Conservation (phyloP, 768 basidiomycete species). For the Multifurca ochricompacta region DNA sequence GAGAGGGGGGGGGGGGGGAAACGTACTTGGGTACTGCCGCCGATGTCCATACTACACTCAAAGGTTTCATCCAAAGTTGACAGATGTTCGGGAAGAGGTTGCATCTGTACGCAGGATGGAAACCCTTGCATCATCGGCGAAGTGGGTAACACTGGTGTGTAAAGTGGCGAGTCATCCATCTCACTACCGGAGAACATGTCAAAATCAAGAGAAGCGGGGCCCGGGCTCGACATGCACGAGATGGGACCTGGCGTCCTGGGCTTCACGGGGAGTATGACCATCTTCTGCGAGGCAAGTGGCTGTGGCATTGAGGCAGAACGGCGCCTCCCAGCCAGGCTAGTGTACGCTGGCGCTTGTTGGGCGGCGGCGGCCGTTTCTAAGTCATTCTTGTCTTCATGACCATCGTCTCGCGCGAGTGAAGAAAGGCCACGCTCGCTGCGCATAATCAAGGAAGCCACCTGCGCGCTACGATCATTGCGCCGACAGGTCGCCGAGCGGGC, state of each 20-base stretch:
- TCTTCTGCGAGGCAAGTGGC: conserved; percentile 3
- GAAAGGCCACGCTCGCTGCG: conserved; percentile 9
- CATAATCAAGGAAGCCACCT: conserved; percentile 8
- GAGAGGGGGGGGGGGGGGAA: not conserved
- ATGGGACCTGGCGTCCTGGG: conserved; percentile 4
- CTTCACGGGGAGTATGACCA: not conserved
- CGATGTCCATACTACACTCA: not conserved
- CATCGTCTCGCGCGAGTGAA: not conserved
- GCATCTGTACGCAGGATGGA: conserved; percentile 3
- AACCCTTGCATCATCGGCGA: not conserved
- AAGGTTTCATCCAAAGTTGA: not conserved
- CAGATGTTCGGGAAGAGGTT: not conserved
- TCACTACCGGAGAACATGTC: conserved; percentile 16
- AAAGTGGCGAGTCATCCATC: conserved; percentile 11
- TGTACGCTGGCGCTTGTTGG: not conserved
- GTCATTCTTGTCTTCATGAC: not conserved
- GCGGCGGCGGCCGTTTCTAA: not conserved
- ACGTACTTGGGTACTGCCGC: conserved; percentile 9
- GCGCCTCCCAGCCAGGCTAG: conserved; percentile 5
- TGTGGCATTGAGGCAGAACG: conserved; percentile 20
- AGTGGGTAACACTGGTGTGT: conserved; percentile 7
- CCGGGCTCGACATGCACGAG: conserved; percentile 18
- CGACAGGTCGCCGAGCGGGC: not conserved
- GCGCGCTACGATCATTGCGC: conserved; percentile 15
- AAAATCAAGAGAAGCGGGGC: conserved; percentile 1